phyloP scores from a whole-genome alignment of 2,329 filamentous ascomycete genomes.

The Phoma herbarum region DNA sequence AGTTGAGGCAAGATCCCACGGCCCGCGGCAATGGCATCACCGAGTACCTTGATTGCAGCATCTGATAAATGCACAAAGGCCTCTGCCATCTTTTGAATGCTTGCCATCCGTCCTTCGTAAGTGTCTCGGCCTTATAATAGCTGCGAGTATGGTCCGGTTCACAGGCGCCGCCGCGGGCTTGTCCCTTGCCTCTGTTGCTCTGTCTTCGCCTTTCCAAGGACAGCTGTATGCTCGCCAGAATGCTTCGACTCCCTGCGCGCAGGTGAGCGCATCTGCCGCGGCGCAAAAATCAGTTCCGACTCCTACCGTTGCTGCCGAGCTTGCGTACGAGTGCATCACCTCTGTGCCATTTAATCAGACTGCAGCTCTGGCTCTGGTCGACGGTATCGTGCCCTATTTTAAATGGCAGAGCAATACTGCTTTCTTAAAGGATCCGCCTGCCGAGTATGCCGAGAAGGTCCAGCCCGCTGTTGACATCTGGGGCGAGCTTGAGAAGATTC shows the following conservation, averaged over 20 bases:
- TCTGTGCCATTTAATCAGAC: constrained; percentile 57
- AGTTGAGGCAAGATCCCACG: constrained; percentile 14
- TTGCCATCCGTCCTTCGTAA: constrained; percentile 12
- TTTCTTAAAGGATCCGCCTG: constrained; percentile 57
- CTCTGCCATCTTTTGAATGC: not conserved
- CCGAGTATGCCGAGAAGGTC: constrained; percentile 57
- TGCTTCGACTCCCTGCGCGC: constrained; percentile 44
- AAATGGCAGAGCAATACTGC: constrained; percentile 57
- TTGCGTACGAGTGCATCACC: constrained; percentile 58
- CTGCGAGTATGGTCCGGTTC: constrained; percentile 37
- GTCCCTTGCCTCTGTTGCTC: constrained; percentile 38
- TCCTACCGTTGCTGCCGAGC: constrained; percentile 54
- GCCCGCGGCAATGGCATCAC: constrained; percentile 15
- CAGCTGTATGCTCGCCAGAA: constrained; percentile 40
- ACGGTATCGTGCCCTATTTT: constrained; percentile 57
- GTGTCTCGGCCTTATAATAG: constrained; percentile 5
- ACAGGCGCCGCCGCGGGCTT: constrained; percentile 32
- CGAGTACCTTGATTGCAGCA: constrained; percentile 9
- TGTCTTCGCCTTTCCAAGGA: constrained; percentile 36
- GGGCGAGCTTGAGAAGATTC: constrained; percentile 51
- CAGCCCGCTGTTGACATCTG: constrained; percentile 56
- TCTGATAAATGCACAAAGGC: constrained; percentile 21
- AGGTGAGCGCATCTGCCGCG: constrained; percentile 42
- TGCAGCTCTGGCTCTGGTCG: constrained; percentile 52
- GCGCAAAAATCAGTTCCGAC: constrained; percentile 36